Evolutionary conservation across 1,139 yeast genomes (phyloP).

Genomic region (Hansenula sp.): DNA sequence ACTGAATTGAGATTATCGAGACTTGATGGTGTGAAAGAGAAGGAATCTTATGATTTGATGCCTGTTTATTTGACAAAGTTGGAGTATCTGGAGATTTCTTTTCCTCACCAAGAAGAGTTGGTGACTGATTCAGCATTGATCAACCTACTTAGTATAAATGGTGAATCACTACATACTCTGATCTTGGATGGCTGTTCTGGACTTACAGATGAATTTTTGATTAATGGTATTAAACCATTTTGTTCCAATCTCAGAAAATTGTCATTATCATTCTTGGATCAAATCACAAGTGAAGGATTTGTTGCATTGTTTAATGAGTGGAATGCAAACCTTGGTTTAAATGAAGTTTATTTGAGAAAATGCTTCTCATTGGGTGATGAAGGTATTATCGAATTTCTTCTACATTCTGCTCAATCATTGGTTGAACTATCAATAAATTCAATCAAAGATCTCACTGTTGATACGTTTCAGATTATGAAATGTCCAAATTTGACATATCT

Average conservation of each 20-base stretch:
- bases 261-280: conserved; percentile 52
- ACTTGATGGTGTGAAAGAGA: conserved; percentile 63
- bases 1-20: conserved; percentile 51
- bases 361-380: conserved; percentile 62
- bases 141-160: conserved; percentile 58
- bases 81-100: conserved; percentile 59
- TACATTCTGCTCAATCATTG: conserved; percentile 63
- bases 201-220: conserved; percentile 60
- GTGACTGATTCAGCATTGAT: conserved; percentile 68
- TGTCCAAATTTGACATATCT: conserved; percentile 59
- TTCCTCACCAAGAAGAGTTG: conserved; percentile 61
- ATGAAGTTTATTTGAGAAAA: conserved; percentile 57
- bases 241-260: conserved; percentile 50
- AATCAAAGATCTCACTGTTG: conserved; percentile 48
- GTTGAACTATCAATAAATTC: conserved; percentile 73
- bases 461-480: conserved; percentile 41
- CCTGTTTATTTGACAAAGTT: conserved; percentile 60
- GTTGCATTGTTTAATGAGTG: conserved; percentile 50
- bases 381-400: conserved; percentile 53
- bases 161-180: conserved; percentile 54
- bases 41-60: conserved; percentile 54
- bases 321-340: conserved; percentile 52
- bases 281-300: conserved; percentile 63
- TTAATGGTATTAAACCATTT: conserved; percentile 55
- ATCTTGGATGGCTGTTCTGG: conserved; percentile 67